phyloP scores from a whole-genome alignment of 2,329 filamentous ascomycete genomes.

The Diaporthe helianthi region DNA sequence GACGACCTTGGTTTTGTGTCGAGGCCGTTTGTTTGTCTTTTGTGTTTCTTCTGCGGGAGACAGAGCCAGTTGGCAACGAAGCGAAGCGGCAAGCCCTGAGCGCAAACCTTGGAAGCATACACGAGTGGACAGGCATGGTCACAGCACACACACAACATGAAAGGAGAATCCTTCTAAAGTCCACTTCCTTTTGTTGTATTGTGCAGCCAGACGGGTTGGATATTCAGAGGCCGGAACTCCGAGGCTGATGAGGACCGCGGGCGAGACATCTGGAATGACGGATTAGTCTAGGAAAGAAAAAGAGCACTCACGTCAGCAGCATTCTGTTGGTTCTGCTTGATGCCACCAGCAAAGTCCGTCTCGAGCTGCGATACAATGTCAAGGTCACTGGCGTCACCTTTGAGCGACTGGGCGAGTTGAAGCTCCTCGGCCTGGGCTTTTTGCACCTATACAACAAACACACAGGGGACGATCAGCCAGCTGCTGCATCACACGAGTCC shows the following conservation, averaged over 20 bases:
- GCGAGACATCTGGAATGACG: not conserved
- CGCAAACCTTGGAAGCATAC: constrained; percentile 13
- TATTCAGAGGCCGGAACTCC: constrained; percentile 12
- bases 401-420: not conserved
- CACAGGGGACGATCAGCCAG: not conserved
- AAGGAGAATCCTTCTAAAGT: not conserved
- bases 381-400: not conserved
- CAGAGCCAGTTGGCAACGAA: constrained; percentile 25
- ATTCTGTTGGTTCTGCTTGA: constrained; percentile 26
- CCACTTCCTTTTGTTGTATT: not conserved
- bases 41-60: constrained; percentile 26
- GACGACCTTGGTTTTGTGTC: not conserved
- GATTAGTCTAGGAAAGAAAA: constrained; percentile 5
- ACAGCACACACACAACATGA: not conserved
- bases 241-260: not conserved
- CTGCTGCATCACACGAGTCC: too few species aligned
- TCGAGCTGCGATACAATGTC: constrained; percentile 8
- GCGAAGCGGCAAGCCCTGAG: too few species aligned
- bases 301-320: constrained; percentile 10
- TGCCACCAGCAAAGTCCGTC: constrained; percentile 20
- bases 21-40: constrained; percentile 19
- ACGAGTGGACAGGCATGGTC: not conserved
- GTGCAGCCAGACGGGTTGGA: not conserved
- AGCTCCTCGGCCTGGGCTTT: constrained; percentile 24
- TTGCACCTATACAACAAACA: not conserved